Evolutionary conservation across 1,139 yeast genomes (phyloP).

Genomic region (Candida sanyaensis): DNA sequence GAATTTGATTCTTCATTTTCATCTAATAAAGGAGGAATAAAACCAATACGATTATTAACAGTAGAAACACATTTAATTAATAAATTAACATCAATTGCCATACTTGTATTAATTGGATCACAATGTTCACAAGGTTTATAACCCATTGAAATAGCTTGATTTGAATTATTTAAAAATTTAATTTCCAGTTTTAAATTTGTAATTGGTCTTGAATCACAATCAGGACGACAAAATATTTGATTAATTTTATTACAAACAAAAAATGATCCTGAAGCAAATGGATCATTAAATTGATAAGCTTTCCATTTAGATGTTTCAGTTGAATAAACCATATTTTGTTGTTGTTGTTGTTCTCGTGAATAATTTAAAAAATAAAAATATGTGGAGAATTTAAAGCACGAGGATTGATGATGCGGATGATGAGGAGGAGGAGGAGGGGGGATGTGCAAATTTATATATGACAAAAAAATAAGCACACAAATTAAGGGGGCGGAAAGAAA

Average conservation of each 20-base stretch:
- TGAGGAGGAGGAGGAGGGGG: too few relatives aligned
- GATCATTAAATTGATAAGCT: conserved; percentile 68
- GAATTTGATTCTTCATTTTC: conserved; percentile 48
- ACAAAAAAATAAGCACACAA: too few relatives aligned
- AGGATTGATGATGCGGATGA: too few relatives aligned
- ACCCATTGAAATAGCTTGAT: conserved; percentile 49
- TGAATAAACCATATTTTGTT: conserved; percentile 38
- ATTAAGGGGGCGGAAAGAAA: too few relatives aligned
- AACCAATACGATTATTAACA: conserved; percentile 60
- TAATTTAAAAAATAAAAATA: too few relatives aligned
- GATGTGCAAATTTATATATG: too few relatives aligned
- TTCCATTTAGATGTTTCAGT: conserved; percentile 57
- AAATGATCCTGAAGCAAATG: conserved; percentile 62
- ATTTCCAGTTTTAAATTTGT: conserved; percentile 46
- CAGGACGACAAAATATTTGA: conserved; percentile 61
- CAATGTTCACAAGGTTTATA: conserved; percentile 56
- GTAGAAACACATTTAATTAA: conserved; percentile 57
- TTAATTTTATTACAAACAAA: conserved; percentile 48
- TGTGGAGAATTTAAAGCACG: too few relatives aligned
- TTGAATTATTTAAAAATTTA: conserved; percentile 40
- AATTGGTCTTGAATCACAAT: conserved; percentile 57
- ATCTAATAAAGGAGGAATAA: conserved; percentile 50
- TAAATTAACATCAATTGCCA: conserved; percentile 53
- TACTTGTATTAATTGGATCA: conserved; percentile 35
- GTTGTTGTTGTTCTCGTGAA: not conserved